A percentile compares a stretch with the other conserved stretches of the same genome.
Evolutionary conservation across 2,329 filamentous ascomycete species (phyloP).

Genomic region (Macrophomina pseudophaseolina): DNA sequence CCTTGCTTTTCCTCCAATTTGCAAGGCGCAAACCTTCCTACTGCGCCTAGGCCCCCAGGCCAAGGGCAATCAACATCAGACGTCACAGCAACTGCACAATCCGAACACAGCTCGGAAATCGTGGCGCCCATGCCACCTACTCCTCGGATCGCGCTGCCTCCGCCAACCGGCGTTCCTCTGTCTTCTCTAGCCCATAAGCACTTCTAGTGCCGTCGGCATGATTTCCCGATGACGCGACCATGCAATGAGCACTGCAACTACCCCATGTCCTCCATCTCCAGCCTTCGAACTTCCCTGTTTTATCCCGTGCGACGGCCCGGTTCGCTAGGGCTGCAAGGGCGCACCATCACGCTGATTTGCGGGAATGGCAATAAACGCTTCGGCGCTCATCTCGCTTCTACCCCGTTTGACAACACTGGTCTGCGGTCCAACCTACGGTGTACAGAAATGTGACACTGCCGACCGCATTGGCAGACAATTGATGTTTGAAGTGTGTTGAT

Average conservation of each 20-base stretch:
- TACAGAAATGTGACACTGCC: too few species aligned
- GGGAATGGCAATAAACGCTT: not conserved
- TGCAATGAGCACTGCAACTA: constrained; percentile 3
- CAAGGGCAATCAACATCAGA: constrained; percentile 9
- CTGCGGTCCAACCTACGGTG: not conserved
- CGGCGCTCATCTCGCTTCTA: constrained; percentile 15
- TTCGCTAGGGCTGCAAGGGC: constrained; percentile 2
- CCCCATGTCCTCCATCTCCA: constrained; percentile 10
- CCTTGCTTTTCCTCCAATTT: not conserved
- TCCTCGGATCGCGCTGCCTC: not conserved
- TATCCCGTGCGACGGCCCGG: not conserved
- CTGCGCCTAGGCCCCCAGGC: constrained; percentile 1
- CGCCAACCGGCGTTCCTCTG: not conserved
- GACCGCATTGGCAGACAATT: too few species aligned
- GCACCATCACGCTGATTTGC: not conserved
- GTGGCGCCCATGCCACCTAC: not conserved
- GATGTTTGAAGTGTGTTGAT: too few species aligned
- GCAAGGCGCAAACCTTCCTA: not conserved
- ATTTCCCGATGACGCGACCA: not conserved
- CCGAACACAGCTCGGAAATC: not conserved
- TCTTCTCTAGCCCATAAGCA: too few species aligned
- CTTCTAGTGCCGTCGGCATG: not conserved
- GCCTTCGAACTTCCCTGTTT: constrained; percentile 9
- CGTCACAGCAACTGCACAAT: constrained; percentile 10
- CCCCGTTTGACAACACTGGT: not conserved